phyloP scores from a whole-genome alignment of 2,329 filamentous ascomycete species.

The Colletotrichum melonis region DNA sequence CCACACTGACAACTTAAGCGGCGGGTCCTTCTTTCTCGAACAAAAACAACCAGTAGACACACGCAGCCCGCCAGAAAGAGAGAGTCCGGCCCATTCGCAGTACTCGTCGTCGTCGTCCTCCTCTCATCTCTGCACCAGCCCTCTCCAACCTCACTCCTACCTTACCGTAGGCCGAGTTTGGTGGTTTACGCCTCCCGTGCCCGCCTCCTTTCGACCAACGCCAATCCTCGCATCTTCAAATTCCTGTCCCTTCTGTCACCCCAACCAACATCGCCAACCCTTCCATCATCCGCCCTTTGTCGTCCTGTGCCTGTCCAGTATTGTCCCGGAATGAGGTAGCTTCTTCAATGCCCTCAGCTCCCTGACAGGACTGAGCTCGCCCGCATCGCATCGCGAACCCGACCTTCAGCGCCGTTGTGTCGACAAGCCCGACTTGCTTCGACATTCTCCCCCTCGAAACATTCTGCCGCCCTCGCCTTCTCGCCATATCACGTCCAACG shows the following conservation, averaged over 20 bases:
- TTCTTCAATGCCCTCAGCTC: constrained; percentile 66
- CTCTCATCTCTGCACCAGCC: constrained; percentile 14
- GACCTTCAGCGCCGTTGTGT: constrained; percentile 17
- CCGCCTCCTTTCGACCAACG: constrained; percentile 24
- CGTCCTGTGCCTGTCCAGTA: constrained; percentile 25
- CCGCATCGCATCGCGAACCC: constrained; percentile 28
- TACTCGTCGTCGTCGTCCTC: neutral
- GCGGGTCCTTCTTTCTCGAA: constrained; percentile 30
- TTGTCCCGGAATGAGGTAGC: constrained; percentile 68
- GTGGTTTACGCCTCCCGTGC: constrained; percentile 21
- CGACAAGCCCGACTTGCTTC: neutral
- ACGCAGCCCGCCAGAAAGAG: neutral
- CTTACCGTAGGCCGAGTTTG: constrained; percentile 22
- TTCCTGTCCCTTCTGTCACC: constrained; percentile 3
- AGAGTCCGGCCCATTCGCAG: constrained; percentile 2
- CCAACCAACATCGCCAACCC: constrained; percentile 3
- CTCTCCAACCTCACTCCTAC: constrained; percentile 33
- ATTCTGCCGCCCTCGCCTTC: neutral
- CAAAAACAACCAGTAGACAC: constrained; percentile 32
- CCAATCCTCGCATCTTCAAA: constrained; percentile 23
- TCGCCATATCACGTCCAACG: constrained; percentile 25
- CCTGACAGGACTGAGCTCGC: constrained; percentile 67
- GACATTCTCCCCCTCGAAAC: constrained; percentile 28
- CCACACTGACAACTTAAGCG: constrained; percentile 27
- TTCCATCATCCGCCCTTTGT: neutral